A percentile compares a stretch with the other conserved stretches of the same genome.
Evolutionary conservation across 2,329 filamentous ascomycete genomes (phyloP).

Genomic region (Pleurostoma richardsiae): DNA sequence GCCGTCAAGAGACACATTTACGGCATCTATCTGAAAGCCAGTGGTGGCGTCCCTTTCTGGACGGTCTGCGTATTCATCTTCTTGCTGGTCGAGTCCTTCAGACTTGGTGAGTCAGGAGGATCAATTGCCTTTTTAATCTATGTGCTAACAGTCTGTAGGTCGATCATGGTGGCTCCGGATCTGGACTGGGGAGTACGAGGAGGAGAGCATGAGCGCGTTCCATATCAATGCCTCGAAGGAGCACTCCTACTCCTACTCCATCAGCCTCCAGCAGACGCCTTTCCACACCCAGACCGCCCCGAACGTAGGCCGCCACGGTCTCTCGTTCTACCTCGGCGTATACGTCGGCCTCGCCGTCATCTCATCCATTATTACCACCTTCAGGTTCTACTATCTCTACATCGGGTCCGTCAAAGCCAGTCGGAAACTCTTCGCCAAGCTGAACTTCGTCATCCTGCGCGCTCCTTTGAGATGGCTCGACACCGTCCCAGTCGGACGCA

Average conservation of each 20-base stretch:
- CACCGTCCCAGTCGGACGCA: conserved; percentile 70
- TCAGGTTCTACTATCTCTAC: conserved; percentile 60
- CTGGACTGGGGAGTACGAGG: conserved; percentile 48
- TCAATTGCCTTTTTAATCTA: conserved; percentile 4
- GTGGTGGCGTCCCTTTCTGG: conserved; percentile 61
- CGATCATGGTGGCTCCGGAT: conserved; percentile 61
- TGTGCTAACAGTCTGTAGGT: conserved; percentile 20
- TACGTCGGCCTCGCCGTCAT: conserved; percentile 58
- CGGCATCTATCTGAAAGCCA: conserved; percentile 58
- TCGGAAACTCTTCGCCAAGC: conserved; percentile 59
- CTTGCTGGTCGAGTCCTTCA: conserved; percentile 45
- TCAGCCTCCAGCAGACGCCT: conserved; percentile 40
- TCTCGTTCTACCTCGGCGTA: conserved; percentile 62
- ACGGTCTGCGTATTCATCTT: conserved; percentile 46
- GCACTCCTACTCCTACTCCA: conserved; percentile 35
- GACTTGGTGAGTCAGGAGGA: conserved; percentile 36
- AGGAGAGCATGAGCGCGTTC: conserved; percentile 16
- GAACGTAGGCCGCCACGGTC: conserved; percentile 23
- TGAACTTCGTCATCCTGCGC: conserved; percentile 63
- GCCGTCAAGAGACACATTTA: conserved; percentile 66
- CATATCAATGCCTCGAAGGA: conserved; percentile 19
- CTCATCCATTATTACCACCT: conserved; percentile 53
- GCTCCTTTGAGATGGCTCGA: conserved; percentile 77
- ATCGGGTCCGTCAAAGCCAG: conserved; percentile 64
- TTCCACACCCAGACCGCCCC: conserved; percentile 29